Evolutionary conservation across 2,329 filamentous ascomycete species (phyloP), one percentile per base, ranked within the genome.

Genomic region (Macrophomina tecta): DNA sequence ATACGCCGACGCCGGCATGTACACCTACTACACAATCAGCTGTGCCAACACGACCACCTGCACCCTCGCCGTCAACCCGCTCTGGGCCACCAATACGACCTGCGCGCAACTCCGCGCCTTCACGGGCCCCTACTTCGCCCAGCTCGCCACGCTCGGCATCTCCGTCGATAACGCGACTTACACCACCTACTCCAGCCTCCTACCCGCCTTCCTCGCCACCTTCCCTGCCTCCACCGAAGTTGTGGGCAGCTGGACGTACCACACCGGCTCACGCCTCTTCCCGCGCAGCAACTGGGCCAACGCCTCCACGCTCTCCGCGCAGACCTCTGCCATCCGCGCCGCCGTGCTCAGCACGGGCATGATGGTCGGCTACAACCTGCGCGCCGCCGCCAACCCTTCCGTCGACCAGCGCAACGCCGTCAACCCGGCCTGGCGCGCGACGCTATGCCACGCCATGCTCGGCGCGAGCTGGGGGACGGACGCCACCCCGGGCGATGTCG

Each of bases 261-360:
- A 78, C 74, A 52, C 82, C 2, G 81, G 79, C 0, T 86, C 84
- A 0, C 76, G 84, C 14, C 75, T 87, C 1, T 65, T 87, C 3
- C 81, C 82, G 1, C 74, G 74, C 28, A 71, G 73, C 11, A 80
- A 80, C 68, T 82, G 76, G 72, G 71, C 71, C n/a, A 79, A 79
- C 49, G 71, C 71, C 0, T 64, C 77, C 0, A 72, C 78, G 7
- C 40, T n/a, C 9, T 36, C 63, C 0, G 81, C 77, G 63, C 68
- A 84, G 3, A 80, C 86, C 0, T 75, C 78, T 1, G 66, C 68
- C 2, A 64, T 67, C 56, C 56, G 65, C 16, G 28, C n/a, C 23
- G 45, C 67, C 23, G 12, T 18, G 1, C 32, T 40, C 14, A 12
- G 7, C 18, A 28, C 18, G 18, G 40, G 18, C 36, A 23, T 34